Percentiles rank a stretch among this genome's conserved stretches.
These are phyloP conservation scores for Geotrichum carabidarum DNA, from an alignment of 1,139 yeast species.

Conservation along the genomic window DNA sequence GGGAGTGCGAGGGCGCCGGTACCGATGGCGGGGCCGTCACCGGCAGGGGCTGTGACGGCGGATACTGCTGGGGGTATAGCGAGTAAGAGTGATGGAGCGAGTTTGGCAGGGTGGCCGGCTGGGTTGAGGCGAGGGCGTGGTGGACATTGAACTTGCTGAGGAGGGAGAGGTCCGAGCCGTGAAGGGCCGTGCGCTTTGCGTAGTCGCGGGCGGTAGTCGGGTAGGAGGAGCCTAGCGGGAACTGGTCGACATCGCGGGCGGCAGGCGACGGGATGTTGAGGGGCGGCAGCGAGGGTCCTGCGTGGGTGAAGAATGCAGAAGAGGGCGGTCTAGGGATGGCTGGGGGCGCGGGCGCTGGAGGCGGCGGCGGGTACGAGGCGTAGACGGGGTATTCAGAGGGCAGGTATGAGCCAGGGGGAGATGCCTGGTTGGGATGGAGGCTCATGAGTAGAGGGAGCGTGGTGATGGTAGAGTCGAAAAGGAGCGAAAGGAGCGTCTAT, in stretches of 20 bases:
- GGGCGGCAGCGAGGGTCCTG: constrained; percentile 17
- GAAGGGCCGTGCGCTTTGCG: constrained; percentile 11
- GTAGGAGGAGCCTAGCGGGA: neutral
- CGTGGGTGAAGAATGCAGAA: constrained; percentile 6
- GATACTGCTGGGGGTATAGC: neutral
- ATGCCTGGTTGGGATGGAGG: constrained; percentile 6
- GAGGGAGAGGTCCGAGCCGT: constrained; percentile 14
- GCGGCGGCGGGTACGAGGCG: constrained; percentile 1
- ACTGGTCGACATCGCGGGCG: constrained; percentile 8
- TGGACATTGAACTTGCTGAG: constrained; percentile 15
- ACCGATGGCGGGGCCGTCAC: neutral
- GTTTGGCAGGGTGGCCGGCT: neutral
- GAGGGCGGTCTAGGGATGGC: constrained; percentile 1
- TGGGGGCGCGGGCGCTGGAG: constrained; percentile 6
- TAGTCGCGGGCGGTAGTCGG: neutral
- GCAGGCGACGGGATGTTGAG: constrained; percentile 9
- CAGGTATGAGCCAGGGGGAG: constrained; percentile 4
- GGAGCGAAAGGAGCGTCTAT: neutral
- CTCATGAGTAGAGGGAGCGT: neutral
- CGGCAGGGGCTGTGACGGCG: neutral
- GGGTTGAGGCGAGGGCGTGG: constrained; percentile 12
- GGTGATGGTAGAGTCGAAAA: neutral
- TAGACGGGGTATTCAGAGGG: neutral
- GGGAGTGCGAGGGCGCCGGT: neutral
- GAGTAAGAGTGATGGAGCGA: neutral